Conservation (phyloP, 805 yeast species). For the Ogataea philodendri region DNA sequence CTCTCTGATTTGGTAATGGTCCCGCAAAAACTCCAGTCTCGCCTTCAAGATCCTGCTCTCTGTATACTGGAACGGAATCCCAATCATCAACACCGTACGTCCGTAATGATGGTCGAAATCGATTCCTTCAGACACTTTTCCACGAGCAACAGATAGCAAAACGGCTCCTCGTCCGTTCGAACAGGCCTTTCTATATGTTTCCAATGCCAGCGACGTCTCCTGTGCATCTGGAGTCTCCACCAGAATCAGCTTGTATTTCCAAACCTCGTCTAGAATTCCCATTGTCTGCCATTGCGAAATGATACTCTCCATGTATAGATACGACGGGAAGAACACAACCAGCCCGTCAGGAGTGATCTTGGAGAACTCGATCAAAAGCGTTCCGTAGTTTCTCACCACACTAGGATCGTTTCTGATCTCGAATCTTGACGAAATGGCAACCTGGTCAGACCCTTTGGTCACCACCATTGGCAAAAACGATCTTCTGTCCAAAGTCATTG, state of each 20-base stretch:
- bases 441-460: slow-evolving; percentile 97
- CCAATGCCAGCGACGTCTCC: slow-evolving; percentile 93
- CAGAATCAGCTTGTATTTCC: slow-evolving; percentile 92
- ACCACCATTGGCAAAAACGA: slow-evolving; percentile 94
- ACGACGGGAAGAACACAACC: slow-evolving; percentile 97
- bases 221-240: slow-evolving; percentile 99
- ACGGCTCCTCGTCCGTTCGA: slow-evolving; percentile 98
- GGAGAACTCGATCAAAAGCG: slow-evolving; percentile 84
- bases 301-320: slow-evolving; percentile 95
- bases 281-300: slow-evolving; percentile 98
- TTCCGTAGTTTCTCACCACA: slow-evolving; percentile 95
- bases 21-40: slow-evolving; percentile 87
- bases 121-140: slow-evolving; percentile 97
- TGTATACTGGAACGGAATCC: slow-evolving; percentile 98
- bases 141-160: slow-evolving; percentile 94
- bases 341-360: slow-evolving; percentile 97
- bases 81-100: slow-evolving; percentile 96
- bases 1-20: slow-evolving; percentile 88
- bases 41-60: slow-evolving; percentile 96
- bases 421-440: slow-evolving; percentile 91
- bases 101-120: slow-evolving; percentile 99
- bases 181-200: slow-evolving; percentile 94
- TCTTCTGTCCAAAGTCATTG: slow-evolving; percentile 91
- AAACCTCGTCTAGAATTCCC: slow-evolving; percentile 97
- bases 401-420: slow-evolving; percentile 98